Evolutionary conservation across 176 grass and related monocot genomes (phyloP).

Genomic region (Tuctoria greenei): DNA sequence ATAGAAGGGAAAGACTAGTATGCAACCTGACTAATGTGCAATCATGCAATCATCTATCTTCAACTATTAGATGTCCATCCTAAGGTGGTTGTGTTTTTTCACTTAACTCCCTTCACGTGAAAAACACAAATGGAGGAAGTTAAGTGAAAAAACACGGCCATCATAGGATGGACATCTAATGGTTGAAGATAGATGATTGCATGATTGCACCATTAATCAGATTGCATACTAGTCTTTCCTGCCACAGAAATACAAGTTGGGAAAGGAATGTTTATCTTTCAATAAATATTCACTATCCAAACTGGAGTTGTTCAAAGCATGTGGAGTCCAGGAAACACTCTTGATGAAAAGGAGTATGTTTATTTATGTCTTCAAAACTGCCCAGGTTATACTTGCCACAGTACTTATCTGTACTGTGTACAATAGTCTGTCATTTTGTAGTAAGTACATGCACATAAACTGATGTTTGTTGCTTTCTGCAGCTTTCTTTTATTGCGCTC

Average conservation of each 20-base stretch:
- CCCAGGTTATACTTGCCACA: constrained; percentile 2
- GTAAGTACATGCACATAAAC: not conserved
- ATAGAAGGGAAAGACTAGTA: no score
- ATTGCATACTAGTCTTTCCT: no score
- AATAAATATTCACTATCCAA: constrained; percentile 44
- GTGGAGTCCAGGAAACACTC: constrained; percentile 45
- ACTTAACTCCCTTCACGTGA: no score
- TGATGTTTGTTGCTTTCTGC: not conserved
- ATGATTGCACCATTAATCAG: no score
- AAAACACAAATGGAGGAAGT: no score
- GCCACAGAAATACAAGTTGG: not conserved
- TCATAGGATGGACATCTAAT: no score
- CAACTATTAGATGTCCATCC: no score
- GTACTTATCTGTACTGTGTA: not conserved
- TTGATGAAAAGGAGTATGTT: constrained; percentile 53
- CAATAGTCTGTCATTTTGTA: not conserved
- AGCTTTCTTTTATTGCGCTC: not conserved
- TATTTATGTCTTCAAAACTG: constrained; percentile 52
- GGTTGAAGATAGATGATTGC: no score
- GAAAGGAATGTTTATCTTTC: constrained; percentile 45
- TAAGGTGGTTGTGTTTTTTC: no score
- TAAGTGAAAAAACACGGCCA: no score
- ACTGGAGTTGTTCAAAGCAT: constrained; percentile 54
- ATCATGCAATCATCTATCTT: no score
- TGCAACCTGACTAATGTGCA: no score